Base-by-base conservation (phyloP, 2,329 filamentous ascomycete species). In the Pestalotiopsis sp. region DNA sequence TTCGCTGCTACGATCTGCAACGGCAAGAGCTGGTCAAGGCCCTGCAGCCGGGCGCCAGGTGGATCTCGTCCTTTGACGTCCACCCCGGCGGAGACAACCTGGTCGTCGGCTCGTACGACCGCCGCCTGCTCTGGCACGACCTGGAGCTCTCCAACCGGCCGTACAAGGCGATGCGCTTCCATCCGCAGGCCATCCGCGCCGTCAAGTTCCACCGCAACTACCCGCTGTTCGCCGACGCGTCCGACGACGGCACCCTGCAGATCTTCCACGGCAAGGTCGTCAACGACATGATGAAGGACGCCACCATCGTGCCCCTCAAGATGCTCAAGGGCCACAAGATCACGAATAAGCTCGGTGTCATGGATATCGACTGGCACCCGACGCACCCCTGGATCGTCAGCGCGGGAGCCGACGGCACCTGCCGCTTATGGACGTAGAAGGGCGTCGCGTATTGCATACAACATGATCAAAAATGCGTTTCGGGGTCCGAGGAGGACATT, bases 191-290 rank as follows among this genome's bases (percentile, higher is more conserved):
- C 60, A 97, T 99, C 76, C 90, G 97, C 62, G 90, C 92, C 13
- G 96, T 98, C 67, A 91, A 90, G 74, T 99, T 93, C 82, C 97
- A 99, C 81, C 90, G 91, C 68, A 90, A 90, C 70, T 86, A 88
- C 9, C 88, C 96, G 20, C 86, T 99, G 45, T 98, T 99, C 77
- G 96, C 95, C 0, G 95, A 98, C 78, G 94, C 94, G 23, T 96
- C 93, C 79, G 97, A 99, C 78, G 96, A 99, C 79, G 96, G 96
- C 36, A 94, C 92, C 23, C 83, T 98, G 73, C 96, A 99, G 80
- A 93, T 99, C 66, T 98, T 98, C 89, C 95, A 98, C 79, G 95
- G 94, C 68, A 97, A 95, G 82, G 95, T 98, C 36, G 94, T 97
- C 38, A 94, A 91, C 70, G 96, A 99, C 79, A 85, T 97, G 79